Evolutionary conservation across 768 basidiomycete species (phyloP), one percentile per base, ranked within the genome.

Genomic region (Amanita brunnescens): DNA sequence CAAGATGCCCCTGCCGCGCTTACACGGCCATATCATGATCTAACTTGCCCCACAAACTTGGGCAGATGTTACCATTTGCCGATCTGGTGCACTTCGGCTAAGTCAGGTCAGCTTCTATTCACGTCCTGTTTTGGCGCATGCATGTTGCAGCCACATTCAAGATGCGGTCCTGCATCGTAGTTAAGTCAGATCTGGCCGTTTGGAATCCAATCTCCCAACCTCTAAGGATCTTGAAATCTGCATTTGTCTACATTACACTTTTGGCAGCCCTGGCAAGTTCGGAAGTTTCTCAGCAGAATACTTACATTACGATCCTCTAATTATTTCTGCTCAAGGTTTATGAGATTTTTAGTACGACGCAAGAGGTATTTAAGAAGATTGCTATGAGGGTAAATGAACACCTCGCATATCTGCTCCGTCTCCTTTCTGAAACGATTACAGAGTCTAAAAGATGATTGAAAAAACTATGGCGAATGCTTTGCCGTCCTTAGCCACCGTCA

Each of bases 91-190:
- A 54, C 47, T 54, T 54, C 61, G 58, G 55, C 55, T 59, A 56
- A 61, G 61, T 58, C 56, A 55, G 51, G 55, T 50, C 57, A 55
- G 61, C 61, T 62, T 66, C 65, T 63, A 64, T 58, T 60, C 3
- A 56, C 51, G 49, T 63, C 52, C 60, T 56, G 55, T 59, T 51
- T 18, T 41, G 40, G 33, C 42, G 9, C 30, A 23, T 32, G 20
- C 18, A 23, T n/a, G 38, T 40, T 29, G 35, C 20, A 39, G 18
- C 18, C 18, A 51, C 33, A 40, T 20, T 44, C 40, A 26, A 38
- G 38, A 6, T 10, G 37, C 39, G 41, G 8, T 13, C 4, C 21
- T 34, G 7, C 41, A n/a, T 34, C 41, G 14, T 51, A 30, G 49
- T 33, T 39, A 43, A 41, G 26, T 43, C 40, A 33, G 29, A 51